Conservation (phyloP, 352 stramenopile genomes). For the Phytophthora hybrid region DNA sequence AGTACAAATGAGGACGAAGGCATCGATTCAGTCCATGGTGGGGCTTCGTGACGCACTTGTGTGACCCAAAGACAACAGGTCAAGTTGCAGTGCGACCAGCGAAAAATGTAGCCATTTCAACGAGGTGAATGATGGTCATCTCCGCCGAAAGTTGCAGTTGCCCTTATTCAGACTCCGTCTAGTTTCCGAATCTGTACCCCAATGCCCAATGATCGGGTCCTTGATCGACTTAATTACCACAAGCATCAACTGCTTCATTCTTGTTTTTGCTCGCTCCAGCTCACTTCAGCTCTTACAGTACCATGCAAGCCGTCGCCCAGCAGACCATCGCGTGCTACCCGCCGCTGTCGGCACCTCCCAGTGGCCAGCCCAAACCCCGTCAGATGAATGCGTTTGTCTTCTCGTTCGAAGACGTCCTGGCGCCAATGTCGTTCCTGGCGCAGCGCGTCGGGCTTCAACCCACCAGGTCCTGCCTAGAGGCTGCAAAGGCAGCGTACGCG, state of each 20-base stretch:
- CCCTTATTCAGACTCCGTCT: conserved; percentile 1
- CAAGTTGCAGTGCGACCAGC: conserved; percentile 14
- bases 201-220: not conserved
- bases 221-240: not conserved
- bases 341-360: conserved; percentile 11
- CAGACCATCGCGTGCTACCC: conserved; percentile 28
- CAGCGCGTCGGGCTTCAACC: conserved; percentile 52
- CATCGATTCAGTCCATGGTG: conserved; percentile 33
- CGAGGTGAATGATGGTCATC: conserved; percentile 27
- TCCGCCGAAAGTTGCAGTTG: conserved; percentile 26
- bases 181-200: not conserved
- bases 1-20: conserved; percentile 11
- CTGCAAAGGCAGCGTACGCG: conserved; percentile 35
- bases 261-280: conserved; percentile 18
- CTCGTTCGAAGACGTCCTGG: conserved; percentile 68
- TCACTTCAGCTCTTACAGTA: not conserved
- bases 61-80: not conserved
- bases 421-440: conserved; percentile 53
- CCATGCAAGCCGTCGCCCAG: conserved; percentile 19
- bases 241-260: conserved; percentile 8
- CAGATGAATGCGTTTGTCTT: conserved; percentile 48
- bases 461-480: conserved; percentile 41
- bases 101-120: conserved; percentile 20
- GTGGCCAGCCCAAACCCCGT: not conserved
- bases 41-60: conserved; percentile 11